Conservation (phyloP, 1,284 basidiomycete genomes). For the Rhizoctonia solani region DNA sequence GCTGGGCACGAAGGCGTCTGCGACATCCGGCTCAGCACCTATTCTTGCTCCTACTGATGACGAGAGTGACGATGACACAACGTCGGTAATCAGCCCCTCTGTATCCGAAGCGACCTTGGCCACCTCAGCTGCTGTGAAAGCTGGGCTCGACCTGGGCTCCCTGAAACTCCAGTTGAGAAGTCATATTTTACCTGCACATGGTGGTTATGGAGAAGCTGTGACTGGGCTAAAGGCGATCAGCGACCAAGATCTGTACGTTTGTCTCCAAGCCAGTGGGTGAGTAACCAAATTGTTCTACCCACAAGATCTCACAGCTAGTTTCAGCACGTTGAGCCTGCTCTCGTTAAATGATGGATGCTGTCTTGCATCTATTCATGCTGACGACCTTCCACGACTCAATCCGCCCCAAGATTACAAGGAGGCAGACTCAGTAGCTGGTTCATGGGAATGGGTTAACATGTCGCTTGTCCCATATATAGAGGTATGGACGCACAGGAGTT, state of each 20-base stretch:
- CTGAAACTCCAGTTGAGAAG: conserved; percentile 50
- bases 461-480: conserved; percentile 34
- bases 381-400: conserved; percentile 37
- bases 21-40: not conserved
- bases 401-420: conserved; percentile 36
- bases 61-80: conserved; percentile 18
- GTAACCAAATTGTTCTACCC: conserved; percentile 34
- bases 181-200: conserved; percentile 57
- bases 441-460: conserved; percentile 36
- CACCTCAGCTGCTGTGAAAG: not conserved
- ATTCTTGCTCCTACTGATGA: not conserved
- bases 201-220: conserved; percentile 50
- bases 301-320: not conserved
- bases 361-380: conserved; percentile 43
- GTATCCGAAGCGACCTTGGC: conserved; percentile 25
- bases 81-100: conserved; percentile 3
- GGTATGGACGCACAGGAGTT: not conserved
- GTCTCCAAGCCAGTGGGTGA: conserved; percentile 62
- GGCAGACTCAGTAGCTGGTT: conserved; percentile 18
- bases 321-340: conserved; percentile 39
- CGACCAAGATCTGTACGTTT: conserved; percentile 52
- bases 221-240: conserved; percentile 53
- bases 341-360: conserved; percentile 42
- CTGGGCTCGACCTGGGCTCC: conserved; percentile 13
- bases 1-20: not conserved